Evolutionary conservation across 257 asterid species (phyloP).

Genomic region (Solanum raphanifolium): DNA sequence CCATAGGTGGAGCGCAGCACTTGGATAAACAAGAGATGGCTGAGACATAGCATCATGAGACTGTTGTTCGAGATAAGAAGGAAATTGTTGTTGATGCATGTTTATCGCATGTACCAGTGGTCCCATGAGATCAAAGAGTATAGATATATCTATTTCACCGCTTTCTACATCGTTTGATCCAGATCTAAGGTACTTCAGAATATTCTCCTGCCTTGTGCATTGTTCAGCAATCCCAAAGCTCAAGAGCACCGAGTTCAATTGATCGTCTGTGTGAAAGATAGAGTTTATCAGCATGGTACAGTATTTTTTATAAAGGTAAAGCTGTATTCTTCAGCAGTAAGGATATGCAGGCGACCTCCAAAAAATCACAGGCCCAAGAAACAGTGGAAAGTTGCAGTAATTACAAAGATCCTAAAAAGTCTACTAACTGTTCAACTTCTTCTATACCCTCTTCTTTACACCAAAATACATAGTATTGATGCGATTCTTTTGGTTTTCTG

Average conservation of each 20-base stretch:
- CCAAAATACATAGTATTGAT: neutral
- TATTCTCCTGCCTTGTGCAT: constrained; percentile 40
- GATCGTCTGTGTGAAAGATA: constrained; percentile 25
- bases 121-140: constrained; percentile 34
- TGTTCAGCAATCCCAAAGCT: constrained; percentile 58
- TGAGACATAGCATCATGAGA: constrained; percentile 22
- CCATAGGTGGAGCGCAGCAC: constrained; percentile 30
- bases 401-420: neutral
- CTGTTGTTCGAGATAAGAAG: constrained; percentile 11
- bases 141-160: constrained; percentile 24
- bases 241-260: constrained; percentile 27
- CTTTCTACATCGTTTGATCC: constrained; percentile 42
- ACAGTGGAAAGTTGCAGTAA: neutral
- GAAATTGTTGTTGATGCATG: constrained; percentile 25
- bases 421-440: neutral
- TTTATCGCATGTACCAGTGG: constrained; percentile 24
- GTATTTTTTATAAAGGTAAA: neutral
- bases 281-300: neutral
- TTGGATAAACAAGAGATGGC: constrained; percentile 44
- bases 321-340: neutral
- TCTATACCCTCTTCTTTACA: neutral
- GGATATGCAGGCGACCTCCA: neutral
- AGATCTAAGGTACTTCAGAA: constrained; percentile 48
- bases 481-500: neutral
- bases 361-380: neutral